Percentiles rank a stretch among this genome's conserved stretches.
Evolutionary conservation across 441 rosid genomes (phyloP).

Genomic region (Mallotus japonicus): DNA sequence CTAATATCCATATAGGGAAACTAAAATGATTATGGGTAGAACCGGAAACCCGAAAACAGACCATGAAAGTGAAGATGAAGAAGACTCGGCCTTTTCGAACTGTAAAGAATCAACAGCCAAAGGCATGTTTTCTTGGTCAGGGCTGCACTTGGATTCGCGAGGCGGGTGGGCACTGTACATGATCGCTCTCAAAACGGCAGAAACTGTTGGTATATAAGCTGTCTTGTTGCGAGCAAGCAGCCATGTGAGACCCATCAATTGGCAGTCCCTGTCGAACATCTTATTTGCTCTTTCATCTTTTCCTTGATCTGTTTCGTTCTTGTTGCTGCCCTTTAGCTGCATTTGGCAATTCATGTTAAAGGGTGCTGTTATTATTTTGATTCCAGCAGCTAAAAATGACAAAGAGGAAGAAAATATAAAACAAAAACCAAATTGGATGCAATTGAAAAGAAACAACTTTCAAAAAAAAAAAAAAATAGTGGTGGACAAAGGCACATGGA

Average conservation of each 20-base stretch:
- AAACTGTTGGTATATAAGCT: conserved; percentile 94
- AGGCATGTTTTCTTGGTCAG: conserved; percentile 99
- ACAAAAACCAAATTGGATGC: conserved; percentile 29
- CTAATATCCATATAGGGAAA: conserved; percentile 29
- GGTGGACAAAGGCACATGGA: conserved; percentile 20
- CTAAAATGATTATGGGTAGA: conserved; percentile 45
- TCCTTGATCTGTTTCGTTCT: conserved; percentile 34
- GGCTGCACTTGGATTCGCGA: conserved; percentile 77
- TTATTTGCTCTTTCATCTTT: conserved; percentile 62
- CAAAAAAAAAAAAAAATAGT: neutral
- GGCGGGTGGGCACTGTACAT: conserved; percentile 87
- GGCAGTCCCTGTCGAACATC: conserved; percentile 93
- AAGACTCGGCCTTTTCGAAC: conserved; percentile 46
- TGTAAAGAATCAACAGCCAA: conserved; percentile 98
- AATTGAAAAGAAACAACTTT: conserved; percentile 27
- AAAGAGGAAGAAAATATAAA: conserved; percentile 11
- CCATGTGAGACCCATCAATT: conserved; percentile 99
- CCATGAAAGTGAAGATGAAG: conserved; percentile 27
- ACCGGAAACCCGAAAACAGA: conserved; percentile 24
- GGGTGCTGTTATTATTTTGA: neutral
- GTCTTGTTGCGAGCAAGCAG: conserved; percentile 91
- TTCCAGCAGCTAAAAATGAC: neutral
- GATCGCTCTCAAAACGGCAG: conserved; percentile 89
- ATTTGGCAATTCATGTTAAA: neutral
- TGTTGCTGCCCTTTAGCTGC: conserved; percentile 72